These are phyloP conservation scores for Bocquillonia castaneifolia DNA, from an alignment of 441 rosid genomes.

Conservation along the genomic window DNA sequence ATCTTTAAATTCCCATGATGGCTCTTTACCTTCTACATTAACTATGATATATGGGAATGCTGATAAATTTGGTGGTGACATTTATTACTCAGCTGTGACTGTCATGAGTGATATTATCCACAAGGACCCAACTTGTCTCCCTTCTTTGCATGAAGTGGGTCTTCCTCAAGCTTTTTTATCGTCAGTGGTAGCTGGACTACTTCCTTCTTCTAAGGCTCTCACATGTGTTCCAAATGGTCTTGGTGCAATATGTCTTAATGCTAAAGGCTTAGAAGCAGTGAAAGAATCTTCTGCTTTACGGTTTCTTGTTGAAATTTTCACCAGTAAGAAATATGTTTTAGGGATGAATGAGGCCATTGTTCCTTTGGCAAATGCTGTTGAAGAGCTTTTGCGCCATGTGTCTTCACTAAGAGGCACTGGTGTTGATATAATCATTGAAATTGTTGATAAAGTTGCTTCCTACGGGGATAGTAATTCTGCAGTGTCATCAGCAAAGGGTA, in stretches of 20 bases:
- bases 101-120: constrained; percentile 98
- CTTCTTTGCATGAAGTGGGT: constrained; percentile 76
- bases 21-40: constrained; percentile 74
- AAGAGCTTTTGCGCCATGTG: constrained; percentile 96
- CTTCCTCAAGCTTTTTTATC: constrained; percentile 92
- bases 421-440: constrained; percentile 89
- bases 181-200: constrained; percentile 76
- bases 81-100: constrained; percentile 91
- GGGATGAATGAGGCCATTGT: constrained; percentile 96
- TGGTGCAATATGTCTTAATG: constrained; percentile 93
- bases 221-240: constrained; percentile 92
- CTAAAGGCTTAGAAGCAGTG: constrained; percentile 89
- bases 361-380: constrained; percentile 94
- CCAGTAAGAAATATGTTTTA: constrained; percentile 81
- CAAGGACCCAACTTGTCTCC: constrained; percentile 92
- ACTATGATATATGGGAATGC: constrained; percentile 70
- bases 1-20: constrained; percentile 68
- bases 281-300: constrained; percentile 77
- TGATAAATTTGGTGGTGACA: constrained; percentile 93
- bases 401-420: constrained; percentile 79
- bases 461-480: constrained; percentile 45
- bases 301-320: constrained; percentile 77
- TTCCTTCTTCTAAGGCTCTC: constrained; percentile 95
- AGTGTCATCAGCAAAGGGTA: constrained; percentile 46
- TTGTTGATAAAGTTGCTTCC: constrained; percentile 70